Evolutionary conservation across 768 basidiomycete genomes (phyloP).

Genomic region (Hysterangium stoloniferum): DNA sequence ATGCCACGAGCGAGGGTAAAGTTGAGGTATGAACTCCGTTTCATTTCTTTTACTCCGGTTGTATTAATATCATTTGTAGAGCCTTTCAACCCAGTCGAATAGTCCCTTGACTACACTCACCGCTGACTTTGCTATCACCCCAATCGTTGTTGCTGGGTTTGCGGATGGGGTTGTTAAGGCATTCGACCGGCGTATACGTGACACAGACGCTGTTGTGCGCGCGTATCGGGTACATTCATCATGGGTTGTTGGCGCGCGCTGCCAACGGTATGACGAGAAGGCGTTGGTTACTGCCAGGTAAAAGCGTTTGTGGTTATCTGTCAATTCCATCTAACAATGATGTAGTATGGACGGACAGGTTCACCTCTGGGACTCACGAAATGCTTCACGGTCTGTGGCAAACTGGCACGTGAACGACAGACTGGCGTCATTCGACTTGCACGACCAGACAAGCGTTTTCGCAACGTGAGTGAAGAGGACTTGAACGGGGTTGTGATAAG

Average conservation of each 20-base stretch:
- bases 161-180: constrained; percentile 86
- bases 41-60: not conserved
- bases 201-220: constrained; percentile 75
- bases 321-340: constrained; percentile 5
- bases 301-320: constrained; percentile 16
- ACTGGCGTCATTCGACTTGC: constrained; percentile 80
- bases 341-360: constrained; percentile 81
- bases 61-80: constrained; percentile 37
- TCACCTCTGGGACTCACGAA: constrained; percentile 85
- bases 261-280: constrained; percentile 60
- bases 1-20: constrained; percentile 82
- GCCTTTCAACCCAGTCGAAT: constrained; percentile 82
- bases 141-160: constrained; percentile 84
- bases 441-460: constrained; percentile 75
- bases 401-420: constrained; percentile 65
- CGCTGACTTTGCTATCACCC: constrained; percentile 67
- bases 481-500: not conserved
- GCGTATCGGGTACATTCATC: constrained; percentile 70
- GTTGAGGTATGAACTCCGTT: constrained; percentile 45
- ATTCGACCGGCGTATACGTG: constrained; percentile 85
- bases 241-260: constrained; percentile 88
- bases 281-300: constrained; percentile 87
- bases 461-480: constrained; percentile 56
- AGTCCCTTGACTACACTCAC: constrained; percentile 82
- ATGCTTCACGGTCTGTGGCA: constrained; percentile 46